phyloP scores from a whole-genome alignment of 1,284 basidiomycete species.

The Jaminaea rosea region DNA sequence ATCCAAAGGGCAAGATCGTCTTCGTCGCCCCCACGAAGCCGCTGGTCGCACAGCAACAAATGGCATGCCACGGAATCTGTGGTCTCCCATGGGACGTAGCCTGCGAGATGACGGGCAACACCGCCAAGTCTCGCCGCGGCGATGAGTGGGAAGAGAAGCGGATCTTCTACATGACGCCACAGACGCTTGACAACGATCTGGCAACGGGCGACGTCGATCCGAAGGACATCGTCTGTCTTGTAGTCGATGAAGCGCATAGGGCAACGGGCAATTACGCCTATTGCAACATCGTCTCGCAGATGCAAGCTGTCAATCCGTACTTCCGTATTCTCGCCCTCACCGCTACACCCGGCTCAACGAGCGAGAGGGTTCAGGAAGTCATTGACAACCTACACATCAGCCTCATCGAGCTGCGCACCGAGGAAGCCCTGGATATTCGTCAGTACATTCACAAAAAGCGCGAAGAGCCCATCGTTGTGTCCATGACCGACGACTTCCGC shows the following conservation, averaged over 20 bases:
- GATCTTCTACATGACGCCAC: constrained; percentile 96
- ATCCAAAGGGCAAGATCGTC: constrained; percentile 49
- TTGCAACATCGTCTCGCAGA: constrained; percentile 72
- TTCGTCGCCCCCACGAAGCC: constrained; percentile 95
- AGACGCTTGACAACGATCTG: constrained; percentile 86
- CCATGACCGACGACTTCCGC: constrained; percentile 26
- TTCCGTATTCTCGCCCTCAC: constrained; percentile 88
- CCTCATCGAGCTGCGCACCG: constrained; percentile 86
- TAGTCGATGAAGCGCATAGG: constrained; percentile 89
- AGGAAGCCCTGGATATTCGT: constrained; percentile 76
- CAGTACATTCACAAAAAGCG: constrained; percentile 77
- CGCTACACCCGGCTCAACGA: constrained; percentile 81
- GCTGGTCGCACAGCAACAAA: constrained; percentile 74
- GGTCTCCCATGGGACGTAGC: constrained; percentile 84
- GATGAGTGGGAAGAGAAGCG: constrained; percentile 68
- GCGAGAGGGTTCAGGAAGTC: constrained; percentile 79
- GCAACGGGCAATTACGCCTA: constrained; percentile 91
- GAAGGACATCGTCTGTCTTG: constrained; percentile 67
- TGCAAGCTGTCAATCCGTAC: constrained; percentile 88
- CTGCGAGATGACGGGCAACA: constrained; percentile 70
- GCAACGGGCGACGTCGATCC: constrained; percentile 65
- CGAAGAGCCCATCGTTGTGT: constrained; percentile 36
- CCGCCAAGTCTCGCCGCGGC: constrained; percentile 17
- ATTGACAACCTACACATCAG: constrained; percentile 93
- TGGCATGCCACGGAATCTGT: constrained; percentile 86